A percentile compares a stretch with the other conserved stretches of the same genome.
These are phyloP conservation scores for Orbilia quercus DNA, from an alignment of 2,329 filamentous ascomycete species.

Conservation along the genomic window DNA sequence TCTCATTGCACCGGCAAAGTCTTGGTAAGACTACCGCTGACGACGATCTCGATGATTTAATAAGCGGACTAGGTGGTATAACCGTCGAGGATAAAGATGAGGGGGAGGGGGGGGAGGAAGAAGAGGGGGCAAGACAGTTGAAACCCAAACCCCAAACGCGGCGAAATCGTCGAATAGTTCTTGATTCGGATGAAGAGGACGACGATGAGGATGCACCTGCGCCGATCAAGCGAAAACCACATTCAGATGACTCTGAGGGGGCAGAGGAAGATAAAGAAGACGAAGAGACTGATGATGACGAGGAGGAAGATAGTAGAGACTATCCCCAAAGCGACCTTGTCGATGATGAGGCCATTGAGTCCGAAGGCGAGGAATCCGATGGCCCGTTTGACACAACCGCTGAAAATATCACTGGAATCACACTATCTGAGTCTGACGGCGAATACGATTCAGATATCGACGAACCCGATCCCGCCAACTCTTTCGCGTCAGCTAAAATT, in stretches of 20 bases:
- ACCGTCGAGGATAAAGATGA: constrained; percentile 62
- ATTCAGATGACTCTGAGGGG: constrained; percentile 61
- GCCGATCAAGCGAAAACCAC: constrained; percentile 61
- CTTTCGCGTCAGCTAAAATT: constrained; percentile 88
- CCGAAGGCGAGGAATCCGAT: constrained; percentile 52
- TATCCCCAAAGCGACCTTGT: constrained; percentile 35
- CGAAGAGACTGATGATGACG: constrained; percentile 61
- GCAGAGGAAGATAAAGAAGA: constrained; percentile 58
- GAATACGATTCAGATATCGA: constrained; percentile 62
- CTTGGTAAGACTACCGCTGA: constrained; percentile 63
- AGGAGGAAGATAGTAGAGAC: constrained; percentile 61
- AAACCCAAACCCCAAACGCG: constrained; percentile 61
- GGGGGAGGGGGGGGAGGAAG: constrained; percentile 60
- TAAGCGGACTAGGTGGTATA: constrained; percentile 60
- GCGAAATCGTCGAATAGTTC: constrained; percentile 64
- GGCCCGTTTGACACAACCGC: constrained; percentile 30
- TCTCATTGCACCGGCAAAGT: constrained; percentile 58
- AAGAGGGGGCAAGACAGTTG: no score
- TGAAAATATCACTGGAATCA: constrained; percentile 41
- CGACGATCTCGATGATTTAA: constrained; percentile 77
- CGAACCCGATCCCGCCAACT: constrained; percentile 62
- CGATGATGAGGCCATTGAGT: constrained; percentile 58
- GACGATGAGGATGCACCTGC: constrained; percentile 61
- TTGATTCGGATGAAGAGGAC: constrained; percentile 69
- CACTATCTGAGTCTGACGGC: constrained; percentile 28